Percentiles rank a stretch among this genome's conserved stretches.
Evolutionary conservation across 495 filamentous ascomycete species (phyloP).

Genomic region (Daldinia caldariorum): DNA sequence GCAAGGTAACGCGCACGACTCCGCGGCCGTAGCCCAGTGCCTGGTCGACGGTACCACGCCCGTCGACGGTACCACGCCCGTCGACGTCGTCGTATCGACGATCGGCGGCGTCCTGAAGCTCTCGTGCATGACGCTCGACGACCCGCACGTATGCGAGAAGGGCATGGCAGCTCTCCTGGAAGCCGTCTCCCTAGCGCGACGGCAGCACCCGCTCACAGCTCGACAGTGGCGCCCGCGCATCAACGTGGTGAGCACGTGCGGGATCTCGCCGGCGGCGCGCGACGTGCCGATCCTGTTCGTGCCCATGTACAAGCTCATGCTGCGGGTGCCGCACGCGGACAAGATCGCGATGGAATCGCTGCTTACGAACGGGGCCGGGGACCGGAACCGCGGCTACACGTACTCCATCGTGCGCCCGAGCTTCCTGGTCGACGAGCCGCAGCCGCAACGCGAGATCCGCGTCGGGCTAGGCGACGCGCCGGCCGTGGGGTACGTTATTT

Average conservation of each 20-base stretch:
- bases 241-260: slow-evolving; percentile 64
- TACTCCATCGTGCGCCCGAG: slow-evolving; percentile 61
- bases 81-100: slow-evolving; percentile 57
- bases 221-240: slow-evolving; percentile 55
- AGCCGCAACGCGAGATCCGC: slow-evolving; percentile 41
- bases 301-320: slow-evolving; percentile 63
- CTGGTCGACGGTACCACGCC: slow-evolving; percentile 28
- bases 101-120: slow-evolving; percentile 55
- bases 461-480: slow-evolving; percentile 52
- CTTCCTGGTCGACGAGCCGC: neutral
- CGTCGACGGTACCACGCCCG: slow-evolving; percentile 46
- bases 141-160: slow-evolving; percentile 67
- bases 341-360: slow-evolving; percentile 68
- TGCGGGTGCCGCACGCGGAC: slow-evolving; percentile 65
- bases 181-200: neutral
- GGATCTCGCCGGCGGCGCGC: slow-evolving; percentile 55
- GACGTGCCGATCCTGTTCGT: slow-evolving; percentile 63
- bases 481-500: slow-evolving; percentile 60
- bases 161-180: slow-evolving; percentile 27
- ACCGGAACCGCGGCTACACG: neutral
- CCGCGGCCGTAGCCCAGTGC: neutral
- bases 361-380: slow-evolving; percentile 33
- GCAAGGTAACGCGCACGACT: neutral
- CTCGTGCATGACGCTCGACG: slow-evolving; percentile 54
- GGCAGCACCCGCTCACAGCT: neutral